Conservation (phyloP, 2,329 filamentous ascomycete genomes). For the Penicillium sp. region DNA sequence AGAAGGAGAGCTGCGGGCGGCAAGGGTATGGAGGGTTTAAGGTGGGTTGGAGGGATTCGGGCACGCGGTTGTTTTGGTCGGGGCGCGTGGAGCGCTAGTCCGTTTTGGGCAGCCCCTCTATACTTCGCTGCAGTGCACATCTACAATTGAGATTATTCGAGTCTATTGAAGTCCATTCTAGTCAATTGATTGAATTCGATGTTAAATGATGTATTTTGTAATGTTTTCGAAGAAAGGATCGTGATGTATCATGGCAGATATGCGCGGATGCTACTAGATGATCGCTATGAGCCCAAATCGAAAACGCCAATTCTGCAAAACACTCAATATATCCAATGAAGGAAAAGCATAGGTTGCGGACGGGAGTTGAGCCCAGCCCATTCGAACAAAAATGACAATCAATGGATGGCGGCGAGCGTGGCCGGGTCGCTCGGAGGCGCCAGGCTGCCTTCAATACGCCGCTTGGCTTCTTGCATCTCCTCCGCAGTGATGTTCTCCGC, state of each 20-base stretch:
- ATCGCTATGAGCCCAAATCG: constrained; percentile 20
- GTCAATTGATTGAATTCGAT: neutral
- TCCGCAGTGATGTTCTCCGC: constrained; percentile 71
- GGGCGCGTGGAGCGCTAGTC: constrained; percentile 41
- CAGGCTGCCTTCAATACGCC: constrained; percentile 69
- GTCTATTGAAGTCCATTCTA: neutral
- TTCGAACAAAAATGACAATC: constrained; percentile 4
- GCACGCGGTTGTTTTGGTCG: constrained; percentile 44
- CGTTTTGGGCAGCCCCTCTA: constrained; percentile 26
- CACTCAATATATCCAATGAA: constrained; percentile 19
- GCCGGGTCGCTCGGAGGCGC: constrained; percentile 29
- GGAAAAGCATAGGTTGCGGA: neutral
- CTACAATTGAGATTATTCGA: neutral
- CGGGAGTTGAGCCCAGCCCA: constrained; percentile 16
- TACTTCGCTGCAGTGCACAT: neutral
- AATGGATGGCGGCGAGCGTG: constrained; percentile 7
- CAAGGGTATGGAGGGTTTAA: constrained; percentile 22
- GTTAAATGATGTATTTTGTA: neutral
- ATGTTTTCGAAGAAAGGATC: neutral
- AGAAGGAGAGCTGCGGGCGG: constrained; percentile 18
- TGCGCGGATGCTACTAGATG: constrained; percentile 20
- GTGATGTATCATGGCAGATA: constrained; percentile 4
- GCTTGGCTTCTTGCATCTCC: constrained; percentile 81
- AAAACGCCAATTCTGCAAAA: constrained; percentile 19
- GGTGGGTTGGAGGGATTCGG: constrained; percentile 26